These are phyloP conservation scores for Ustilago vetiveriae DNA, from an alignment of 1,284 basidiomycete genomes.

Conservation along the genomic window DNA sequence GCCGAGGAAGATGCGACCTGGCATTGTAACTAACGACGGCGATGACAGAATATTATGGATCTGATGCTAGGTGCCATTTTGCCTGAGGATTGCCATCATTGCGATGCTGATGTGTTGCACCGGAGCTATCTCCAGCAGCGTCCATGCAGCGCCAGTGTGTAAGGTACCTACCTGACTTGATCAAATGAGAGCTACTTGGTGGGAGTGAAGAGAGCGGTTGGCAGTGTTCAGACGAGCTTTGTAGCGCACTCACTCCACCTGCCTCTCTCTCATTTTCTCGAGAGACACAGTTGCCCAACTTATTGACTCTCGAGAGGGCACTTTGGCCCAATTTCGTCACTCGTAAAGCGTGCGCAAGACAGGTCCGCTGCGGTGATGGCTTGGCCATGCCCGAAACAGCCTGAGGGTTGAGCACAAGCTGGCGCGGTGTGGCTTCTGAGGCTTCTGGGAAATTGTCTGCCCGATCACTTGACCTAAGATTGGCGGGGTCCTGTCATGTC, in stretches of 20 bases:
- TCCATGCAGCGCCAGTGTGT: neutral
- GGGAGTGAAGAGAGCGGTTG: constrained; percentile 33
- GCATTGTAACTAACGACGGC: too few species aligned
- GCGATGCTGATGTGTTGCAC: constrained; percentile 4
- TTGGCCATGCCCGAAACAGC: too few species aligned
- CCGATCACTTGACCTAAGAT: too few species aligned
- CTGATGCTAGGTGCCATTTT: too few species aligned
- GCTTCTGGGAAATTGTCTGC: too few species aligned
- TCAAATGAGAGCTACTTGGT: constrained; percentile 56
- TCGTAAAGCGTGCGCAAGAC: too few species aligned
- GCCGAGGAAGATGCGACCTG: neutral
- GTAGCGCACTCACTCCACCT: constrained; percentile 44
- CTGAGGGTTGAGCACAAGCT: too few species aligned
- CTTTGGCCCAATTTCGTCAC: neutral
- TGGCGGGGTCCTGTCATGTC: too few species aligned
- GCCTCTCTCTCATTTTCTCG: too few species aligned
- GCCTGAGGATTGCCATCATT: constrained; percentile 13
- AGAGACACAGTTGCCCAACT: neutral
- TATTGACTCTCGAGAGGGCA: neutral
- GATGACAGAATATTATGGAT: too few species aligned
- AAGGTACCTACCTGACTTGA: constrained; percentile 46
- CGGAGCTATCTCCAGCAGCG: constrained; percentile 13
- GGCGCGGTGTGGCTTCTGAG: too few species aligned
- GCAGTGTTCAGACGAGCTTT: constrained; percentile 22
- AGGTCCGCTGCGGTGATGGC: constrained; percentile 28